phyloP scores from a whole-genome alignment of 139 green algal species.

The Diplosphaera chodatii region DNA sequence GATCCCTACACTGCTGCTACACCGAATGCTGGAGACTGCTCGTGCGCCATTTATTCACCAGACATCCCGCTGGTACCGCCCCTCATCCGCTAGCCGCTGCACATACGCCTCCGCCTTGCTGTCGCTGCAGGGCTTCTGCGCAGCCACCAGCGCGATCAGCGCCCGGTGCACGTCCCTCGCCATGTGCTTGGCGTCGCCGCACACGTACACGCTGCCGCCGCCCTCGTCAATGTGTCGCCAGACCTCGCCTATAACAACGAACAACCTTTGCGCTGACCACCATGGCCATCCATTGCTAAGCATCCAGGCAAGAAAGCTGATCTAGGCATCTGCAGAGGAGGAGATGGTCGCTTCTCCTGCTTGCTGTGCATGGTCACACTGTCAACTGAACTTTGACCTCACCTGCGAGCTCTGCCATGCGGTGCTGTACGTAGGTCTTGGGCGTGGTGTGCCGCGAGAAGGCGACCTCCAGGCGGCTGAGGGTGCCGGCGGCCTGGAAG shows the following conservation, averaged over 20 bases:
- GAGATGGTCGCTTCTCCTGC: too few relatives aligned
- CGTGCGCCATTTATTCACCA: conserved; percentile 49
- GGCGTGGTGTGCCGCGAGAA: conserved; percentile 56
- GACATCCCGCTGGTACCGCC: conserved; percentile 85
- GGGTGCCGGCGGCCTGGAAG: conserved; percentile 39
- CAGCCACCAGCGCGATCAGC: conserved; percentile 48
- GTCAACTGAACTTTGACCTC: conserved; percentile 31
- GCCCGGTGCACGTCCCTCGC: conserved; percentile 88
- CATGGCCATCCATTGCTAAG: too few relatives aligned
- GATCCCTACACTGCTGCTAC: too few relatives aligned
- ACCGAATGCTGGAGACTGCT: too few relatives aligned
- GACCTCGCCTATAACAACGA: too few relatives aligned
- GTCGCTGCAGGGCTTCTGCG: conserved; percentile 33
- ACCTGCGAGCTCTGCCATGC: conserved; percentile 47
- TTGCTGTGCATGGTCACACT: neutral
- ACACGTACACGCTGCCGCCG: conserved; percentile 83
- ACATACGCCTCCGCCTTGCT: conserved; percentile 63
- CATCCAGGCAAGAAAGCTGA: too few relatives aligned
- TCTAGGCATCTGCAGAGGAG: too few relatives aligned
- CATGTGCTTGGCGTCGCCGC: conserved; percentile 94
- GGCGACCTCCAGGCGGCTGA: conserved; percentile 67
- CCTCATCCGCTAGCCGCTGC: conserved; percentile 59
- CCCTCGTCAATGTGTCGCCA: conserved; percentile 2
- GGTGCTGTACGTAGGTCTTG: conserved; percentile 88
- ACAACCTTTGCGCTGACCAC: too few relatives aligned